These are phyloP conservation scores for Corinectria fuckeliana DNA, from an alignment of 2,329 filamentous ascomycete genomes.

Conservation along the genomic window DNA sequence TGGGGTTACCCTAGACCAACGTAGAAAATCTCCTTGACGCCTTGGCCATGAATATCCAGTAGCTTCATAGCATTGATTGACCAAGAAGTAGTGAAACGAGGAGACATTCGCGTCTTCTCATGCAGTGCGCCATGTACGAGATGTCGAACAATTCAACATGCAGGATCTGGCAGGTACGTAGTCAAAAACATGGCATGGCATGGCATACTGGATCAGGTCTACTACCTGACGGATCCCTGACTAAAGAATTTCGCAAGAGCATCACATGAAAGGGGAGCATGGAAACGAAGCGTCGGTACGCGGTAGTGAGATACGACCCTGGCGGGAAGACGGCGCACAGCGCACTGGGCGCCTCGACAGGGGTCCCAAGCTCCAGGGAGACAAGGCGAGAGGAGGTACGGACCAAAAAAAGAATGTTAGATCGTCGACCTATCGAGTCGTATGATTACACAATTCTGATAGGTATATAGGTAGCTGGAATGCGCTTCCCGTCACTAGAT, in stretches of 20 bases:
- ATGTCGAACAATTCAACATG: no score
- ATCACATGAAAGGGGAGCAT: neutral
- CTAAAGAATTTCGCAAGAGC: neutral
- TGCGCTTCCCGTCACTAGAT: conserved; percentile 14
- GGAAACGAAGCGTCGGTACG: conserved; percentile 12
- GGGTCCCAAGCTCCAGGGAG: conserved; percentile 7
- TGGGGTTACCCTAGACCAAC: no score
- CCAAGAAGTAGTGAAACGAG: no score
- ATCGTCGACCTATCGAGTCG: conserved; percentile 1
- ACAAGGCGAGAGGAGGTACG: conserved; percentile 12
- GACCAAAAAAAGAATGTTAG: conserved; percentile 1
- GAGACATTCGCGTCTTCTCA: no score
- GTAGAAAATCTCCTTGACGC: no score
- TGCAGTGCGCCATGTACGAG: no score
- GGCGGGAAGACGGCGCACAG: neutral
- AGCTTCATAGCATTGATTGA: no score
- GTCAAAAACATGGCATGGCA: no score
- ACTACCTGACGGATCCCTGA: neutral
- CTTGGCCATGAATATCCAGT: no score
- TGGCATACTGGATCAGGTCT: no score
- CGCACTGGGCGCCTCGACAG: conserved; percentile 1
- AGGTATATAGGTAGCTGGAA: conserved; percentile 13
- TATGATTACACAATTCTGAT: conserved; percentile 10
- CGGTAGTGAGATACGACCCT: neutral
- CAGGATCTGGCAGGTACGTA: no score